Base-by-base conservation (phyloP, 228 moss, liverwort and hornwort genomes). In the Sphagnum fallax region DNA sequence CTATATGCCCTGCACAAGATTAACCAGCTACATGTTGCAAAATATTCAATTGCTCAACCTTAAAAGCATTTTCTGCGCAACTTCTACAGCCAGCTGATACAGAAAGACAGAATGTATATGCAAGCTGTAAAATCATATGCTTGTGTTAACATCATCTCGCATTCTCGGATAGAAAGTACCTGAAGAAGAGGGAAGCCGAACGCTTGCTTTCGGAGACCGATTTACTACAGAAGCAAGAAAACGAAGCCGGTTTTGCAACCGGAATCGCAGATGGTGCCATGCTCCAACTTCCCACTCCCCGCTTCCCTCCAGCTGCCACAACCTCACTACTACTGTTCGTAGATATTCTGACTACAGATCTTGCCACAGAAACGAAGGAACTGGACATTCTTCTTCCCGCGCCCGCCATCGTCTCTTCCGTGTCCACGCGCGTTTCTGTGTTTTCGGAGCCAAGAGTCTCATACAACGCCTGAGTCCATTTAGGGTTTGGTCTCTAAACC, bases 321-420 rank as follows among this genome's bases (percentile, higher is more conserved):
- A 70, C 67, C 70, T 83, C 86, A 32, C 32, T 32, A 51, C 48
- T 62, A 8, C 52, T 66, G 16, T 65, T 55, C 67, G 76, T 83
- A 68, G 74, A 78, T 62, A 74, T 62, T 52, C 78, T 80, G 59
- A 86, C 12, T 11, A 77, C 78, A 60, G 83, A 83, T 78, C 83
- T 83, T 53, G 86, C 68, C 60, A 80, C 68, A 65, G 86, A 80
- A 60, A 86, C 64, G 66, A 86, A 53, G 69, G 86, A 86, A 80
- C 80, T 73, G 58, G 83, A 78, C 74, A 83, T 70, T 74, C 71
- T 47, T 77, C 83, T 78, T 65, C 86, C 78, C 74, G 80, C 5
- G 52, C 80, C 73, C 67, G 86, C 80, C 86, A 86, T 86, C 68
- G 52, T 62, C 10, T 32, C 32, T 32, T 32, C 32, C 2, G 32